These are phyloP conservation scores for Paragyromitra xinjiangensis DNA, from an alignment of 495 filamentous ascomycete species.

Conservation along the genomic window DNA sequence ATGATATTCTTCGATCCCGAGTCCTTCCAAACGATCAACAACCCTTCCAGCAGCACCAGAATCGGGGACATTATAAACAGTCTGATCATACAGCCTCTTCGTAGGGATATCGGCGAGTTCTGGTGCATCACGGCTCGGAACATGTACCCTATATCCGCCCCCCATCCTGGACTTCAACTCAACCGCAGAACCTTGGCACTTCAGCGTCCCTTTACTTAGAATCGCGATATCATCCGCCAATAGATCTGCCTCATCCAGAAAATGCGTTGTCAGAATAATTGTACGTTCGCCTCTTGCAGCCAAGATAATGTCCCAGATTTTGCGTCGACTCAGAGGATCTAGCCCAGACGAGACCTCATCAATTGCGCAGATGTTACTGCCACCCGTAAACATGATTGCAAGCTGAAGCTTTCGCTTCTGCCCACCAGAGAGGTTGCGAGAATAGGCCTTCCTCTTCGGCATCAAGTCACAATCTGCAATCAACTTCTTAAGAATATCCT, in stretches of 20 bases:
- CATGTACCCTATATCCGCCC: slow-evolving; percentile 78
- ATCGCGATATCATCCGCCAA: slow-evolving; percentile 81
- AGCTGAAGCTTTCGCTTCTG: slow-evolving; percentile 92
- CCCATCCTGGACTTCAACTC: slow-evolving; percentile 75
- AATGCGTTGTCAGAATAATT: slow-evolving; percentile 85
- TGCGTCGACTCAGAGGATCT: slow-evolving; percentile 80
- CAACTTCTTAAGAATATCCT: slow-evolving; percentile 67
- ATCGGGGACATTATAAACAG: slow-evolving; percentile 71
- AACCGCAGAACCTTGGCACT: slow-evolving; percentile 78
- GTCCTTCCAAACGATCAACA: slow-evolving; percentile 71
- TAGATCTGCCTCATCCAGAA: slow-evolving; percentile 80
- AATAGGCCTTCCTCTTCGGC: slow-evolving; percentile 70
- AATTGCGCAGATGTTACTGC: slow-evolving; percentile 82
- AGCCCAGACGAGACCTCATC: slow-evolving; percentile 87
- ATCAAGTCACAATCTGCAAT: slow-evolving; percentile 74
- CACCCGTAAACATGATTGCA: slow-evolving; percentile 91
- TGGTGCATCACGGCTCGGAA: slow-evolving; percentile 66
- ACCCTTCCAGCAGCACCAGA: slow-evolving; percentile 71
- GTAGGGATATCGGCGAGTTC: slow-evolving; percentile 66
- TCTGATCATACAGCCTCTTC: slow-evolving; percentile 71
- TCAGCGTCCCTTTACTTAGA: slow-evolving; percentile 74
- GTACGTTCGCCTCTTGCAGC: slow-evolving; percentile 79
- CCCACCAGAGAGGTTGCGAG: slow-evolving; percentile 79
- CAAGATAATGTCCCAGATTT: slow-evolving; percentile 89
- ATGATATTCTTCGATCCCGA: slow-evolving; percentile 73